phyloP scores from a whole-genome alignment of 352 stramenopile genomes.

The Lagenidium sp. region DNA sequence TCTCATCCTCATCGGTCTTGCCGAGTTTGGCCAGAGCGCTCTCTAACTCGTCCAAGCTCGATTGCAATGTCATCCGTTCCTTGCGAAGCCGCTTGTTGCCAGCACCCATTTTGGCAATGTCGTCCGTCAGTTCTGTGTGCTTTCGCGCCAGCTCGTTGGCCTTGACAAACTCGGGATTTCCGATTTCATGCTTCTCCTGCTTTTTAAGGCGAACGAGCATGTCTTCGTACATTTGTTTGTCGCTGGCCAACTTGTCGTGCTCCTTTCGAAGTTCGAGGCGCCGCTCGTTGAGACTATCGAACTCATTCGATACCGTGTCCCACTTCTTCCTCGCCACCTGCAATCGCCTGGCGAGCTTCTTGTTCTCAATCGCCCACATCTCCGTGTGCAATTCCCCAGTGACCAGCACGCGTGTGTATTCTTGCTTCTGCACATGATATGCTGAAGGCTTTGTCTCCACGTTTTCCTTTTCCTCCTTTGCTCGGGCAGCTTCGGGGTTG shows the following conservation, averaged over 20 bases:
- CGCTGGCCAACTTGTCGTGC: conserved; percentile 53
- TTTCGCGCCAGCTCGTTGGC: conserved; percentile 66
- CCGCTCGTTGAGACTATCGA: conserved; percentile 51
- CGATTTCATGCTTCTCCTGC: conserved; percentile 57
- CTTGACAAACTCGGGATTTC: conserved; percentile 71
- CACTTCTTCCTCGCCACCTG: conserved; percentile 56
- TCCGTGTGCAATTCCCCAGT: conserved; percentile 76
- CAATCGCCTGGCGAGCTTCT: conserved; percentile 59
- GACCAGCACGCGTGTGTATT: conserved; percentile 73
- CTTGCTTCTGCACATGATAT: conserved; percentile 72
- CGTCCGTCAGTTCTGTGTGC: conserved; percentile 71
- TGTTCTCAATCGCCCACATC: conserved; percentile 81
- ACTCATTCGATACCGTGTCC: conserved; percentile 56
- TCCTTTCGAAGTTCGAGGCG: conserved; percentile 61
- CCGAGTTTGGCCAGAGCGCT: conserved; percentile 56
- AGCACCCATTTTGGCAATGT: conserved; percentile 77
- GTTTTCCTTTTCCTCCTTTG: conserved; percentile 11
- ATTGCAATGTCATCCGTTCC: conserved; percentile 61
- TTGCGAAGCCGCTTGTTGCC: conserved; percentile 81
- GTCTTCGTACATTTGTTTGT: conserved; percentile 61
- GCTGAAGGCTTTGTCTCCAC: conserved; percentile 29
- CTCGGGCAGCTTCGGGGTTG: conserved; percentile 25
- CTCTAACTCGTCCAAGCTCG: conserved; percentile 58
- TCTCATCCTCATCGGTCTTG: conserved; percentile 47
- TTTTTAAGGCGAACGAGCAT: conserved; percentile 83